phyloP scores from a whole-genome alignment of 305 asterid genomes.

The Withania somnifera region DNA sequence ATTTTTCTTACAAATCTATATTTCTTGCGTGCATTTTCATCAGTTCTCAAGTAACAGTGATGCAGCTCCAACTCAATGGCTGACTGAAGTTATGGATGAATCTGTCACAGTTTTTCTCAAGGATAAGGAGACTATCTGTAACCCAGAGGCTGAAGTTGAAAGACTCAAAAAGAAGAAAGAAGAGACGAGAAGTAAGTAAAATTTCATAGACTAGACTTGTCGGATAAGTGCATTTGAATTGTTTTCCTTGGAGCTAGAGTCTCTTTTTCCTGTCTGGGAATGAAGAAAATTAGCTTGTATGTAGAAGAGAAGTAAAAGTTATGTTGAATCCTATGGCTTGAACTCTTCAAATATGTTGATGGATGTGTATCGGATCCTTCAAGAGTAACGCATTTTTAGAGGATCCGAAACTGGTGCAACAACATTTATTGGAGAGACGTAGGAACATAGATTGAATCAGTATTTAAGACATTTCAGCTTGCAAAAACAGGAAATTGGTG shows the following conservation, averaged over 20 bases:
- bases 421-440: background rate
- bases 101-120: constrained; percentile 54
- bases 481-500: background rate
- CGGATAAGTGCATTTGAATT: background rate
- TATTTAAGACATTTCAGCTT: background rate
- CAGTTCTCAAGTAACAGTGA: constrained; percentile 61
- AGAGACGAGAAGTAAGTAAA: constrained; percentile 54
- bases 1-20: background rate
- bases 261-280: background rate
- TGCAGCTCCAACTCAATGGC: constrained; percentile 63
- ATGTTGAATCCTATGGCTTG: background rate
- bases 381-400: background rate
- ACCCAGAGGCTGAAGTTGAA: constrained; percentile 69
- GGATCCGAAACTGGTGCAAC: background rate
- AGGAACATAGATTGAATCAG: background rate
- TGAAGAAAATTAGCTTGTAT: background rate
- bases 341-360: background rate
- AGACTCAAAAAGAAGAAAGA: constrained; percentile 72
- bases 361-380: background rate
- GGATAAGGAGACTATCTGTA: constrained; percentile 28
- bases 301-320: background rate
- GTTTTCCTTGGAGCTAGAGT: background rate
- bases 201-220: background rate
- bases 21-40: background rate
- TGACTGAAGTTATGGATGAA: constrained; percentile 58